Evolutionary conservation across 345 rosid species (phyloP).

Genomic region (Rhizophora apiculata): DNA sequence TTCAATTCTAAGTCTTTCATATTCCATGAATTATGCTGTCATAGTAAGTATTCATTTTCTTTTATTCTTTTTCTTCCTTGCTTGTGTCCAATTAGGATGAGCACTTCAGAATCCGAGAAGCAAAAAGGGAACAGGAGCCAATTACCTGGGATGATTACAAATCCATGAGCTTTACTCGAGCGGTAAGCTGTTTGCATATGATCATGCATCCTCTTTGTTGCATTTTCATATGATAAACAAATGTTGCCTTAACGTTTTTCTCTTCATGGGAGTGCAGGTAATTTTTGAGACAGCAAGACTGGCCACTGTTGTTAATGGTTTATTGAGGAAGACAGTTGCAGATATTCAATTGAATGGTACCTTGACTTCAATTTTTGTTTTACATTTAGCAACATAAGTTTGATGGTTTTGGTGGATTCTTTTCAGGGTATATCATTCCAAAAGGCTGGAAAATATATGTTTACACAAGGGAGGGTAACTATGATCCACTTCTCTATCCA

Average conservation of each 20-base stretch:
- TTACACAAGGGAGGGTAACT: slow-evolving; percentile 78
- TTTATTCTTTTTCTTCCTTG: too few species aligned
- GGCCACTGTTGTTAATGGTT: slow-evolving; percentile 80
- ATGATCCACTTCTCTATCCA: slow-evolving; percentile 56
- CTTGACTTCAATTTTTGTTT: neutral
- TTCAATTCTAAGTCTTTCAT: neutral
- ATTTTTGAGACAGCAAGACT: slow-evolving; percentile 78
- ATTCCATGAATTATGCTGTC: too few species aligned
- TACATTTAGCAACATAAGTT: neutral
- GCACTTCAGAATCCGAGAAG: slow-evolving; percentile 42
- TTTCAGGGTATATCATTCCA: slow-evolving; percentile 72
- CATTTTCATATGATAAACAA: neutral
- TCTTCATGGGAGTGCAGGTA: slow-evolving; percentile 39
- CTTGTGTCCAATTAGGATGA: slow-evolving; percentile 36
- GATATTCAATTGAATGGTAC: slow-evolving; percentile 79
- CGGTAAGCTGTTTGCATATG: slow-evolving; percentile 32
- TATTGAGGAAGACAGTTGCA: slow-evolving; percentile 66
- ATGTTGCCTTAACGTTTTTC: slow-evolving; percentile 4
- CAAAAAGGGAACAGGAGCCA: slow-evolving; percentile 41
- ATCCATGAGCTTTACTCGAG: slow-evolving; percentile 58
- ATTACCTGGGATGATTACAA: slow-evolving; percentile 51
- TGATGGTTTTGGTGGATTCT: neutral
- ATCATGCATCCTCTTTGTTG: too few species aligned
- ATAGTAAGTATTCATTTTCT: too few species aligned
- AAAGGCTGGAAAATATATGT: slow-evolving; percentile 95